A percentile compares a stretch with the other conserved stretches of the same genome.
Conservation (phyloP, 1,284 basidiomycete species). For the Cryptococcus wingfieldii region DNA sequence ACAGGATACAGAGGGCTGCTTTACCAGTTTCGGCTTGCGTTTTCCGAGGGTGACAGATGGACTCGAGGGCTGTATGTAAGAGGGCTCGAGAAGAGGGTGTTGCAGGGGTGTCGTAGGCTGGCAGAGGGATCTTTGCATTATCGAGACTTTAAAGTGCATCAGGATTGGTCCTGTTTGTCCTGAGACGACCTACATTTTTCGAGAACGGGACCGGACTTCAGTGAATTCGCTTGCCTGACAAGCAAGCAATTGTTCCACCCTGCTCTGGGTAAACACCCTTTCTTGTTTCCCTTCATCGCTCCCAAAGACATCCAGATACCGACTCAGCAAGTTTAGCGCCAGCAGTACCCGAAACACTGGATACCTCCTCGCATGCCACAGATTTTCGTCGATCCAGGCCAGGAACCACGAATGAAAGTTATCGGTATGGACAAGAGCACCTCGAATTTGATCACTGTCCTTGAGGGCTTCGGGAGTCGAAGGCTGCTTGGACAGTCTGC, state of each 20-base stretch:
- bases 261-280: slow-evolving; percentile 29
- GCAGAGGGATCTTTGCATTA: slow-evolving; percentile 30
- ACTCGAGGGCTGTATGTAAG: slow-evolving; percentile 24
- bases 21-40: slow-evolving; percentile 46
- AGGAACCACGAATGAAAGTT: slow-evolving; percentile 31
- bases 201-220: slow-evolving; percentile 35
- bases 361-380: slow-evolving; percentile 22
- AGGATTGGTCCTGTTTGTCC: neutral
- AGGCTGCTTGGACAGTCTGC: slow-evolving; percentile 11
- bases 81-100: slow-evolving; percentile 14
- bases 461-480: neutral
- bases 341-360: slow-evolving; percentile 33
- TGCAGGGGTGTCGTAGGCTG: slow-evolving; percentile 30
- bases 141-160: slow-evolving; percentile 25
- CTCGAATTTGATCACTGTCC: neutral
- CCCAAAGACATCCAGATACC: slow-evolving; percentile 36
- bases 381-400: slow-evolving; percentile 22
- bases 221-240: slow-evolving; percentile 46
- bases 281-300: slow-evolving; percentile 5
- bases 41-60: slow-evolving; percentile 40
- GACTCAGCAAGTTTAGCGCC: slow-evolving; percentile 22
- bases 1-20: slow-evolving; percentile 37
- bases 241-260: slow-evolving; percentile 33
- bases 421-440: neutral
- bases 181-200: slow-evolving; percentile 36